These are phyloP conservation scores for Zygosaccharomyces pseudobailii DNA, from an alignment of 1,139 yeast genomes.

Conservation along the genomic window DNA sequence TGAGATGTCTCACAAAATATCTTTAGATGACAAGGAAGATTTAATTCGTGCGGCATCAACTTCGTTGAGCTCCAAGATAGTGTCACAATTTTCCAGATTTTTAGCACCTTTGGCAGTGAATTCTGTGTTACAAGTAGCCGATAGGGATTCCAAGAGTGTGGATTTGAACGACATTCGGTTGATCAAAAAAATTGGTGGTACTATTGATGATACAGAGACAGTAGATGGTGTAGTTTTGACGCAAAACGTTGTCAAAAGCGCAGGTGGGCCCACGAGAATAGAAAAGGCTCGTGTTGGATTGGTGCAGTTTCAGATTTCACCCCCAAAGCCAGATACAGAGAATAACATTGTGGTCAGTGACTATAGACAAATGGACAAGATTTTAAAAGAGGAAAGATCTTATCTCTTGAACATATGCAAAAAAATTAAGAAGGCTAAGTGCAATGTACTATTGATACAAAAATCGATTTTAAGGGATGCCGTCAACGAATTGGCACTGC, in stretches of 20 bases:
- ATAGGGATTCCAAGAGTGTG: slow-evolving; percentile 58
- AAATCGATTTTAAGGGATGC: slow-evolving; percentile 96
- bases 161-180: slow-evolving; percentile 85
- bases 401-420: slow-evolving; percentile 91
- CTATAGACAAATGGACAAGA: slow-evolving; percentile 98
- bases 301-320: slow-evolving; percentile 93
- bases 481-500: slow-evolving; percentile 92
- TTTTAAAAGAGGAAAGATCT: slow-evolving; percentile 94
- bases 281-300: slow-evolving; percentile 93
- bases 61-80: slow-evolving; percentile 90
- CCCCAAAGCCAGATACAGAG: slow-evolving; percentile 99
- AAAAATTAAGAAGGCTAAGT: slow-evolving; percentile 92
- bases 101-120: slow-evolving; percentile 95
- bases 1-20: slow-evolving; percentile 78
- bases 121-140: slow-evolving; percentile 75
- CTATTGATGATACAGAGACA: slow-evolving; percentile 92
- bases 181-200: slow-evolving; percentile 93
- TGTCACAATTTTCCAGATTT: slow-evolving; percentile 78
- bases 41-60: slow-evolving; percentile 91
- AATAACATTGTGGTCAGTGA: slow-evolving; percentile 96
- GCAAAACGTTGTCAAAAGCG: slow-evolving; percentile 80
- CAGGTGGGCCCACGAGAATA: slow-evolving; percentile 94
- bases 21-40: slow-evolving; percentile 71
- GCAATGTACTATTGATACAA: slow-evolving; percentile 90
- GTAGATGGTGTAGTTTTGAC: slow-evolving; percentile 92